Base-by-base conservation (phyloP, 495 filamentous ascomycete species). In the Penicillium pulvis region DNA sequence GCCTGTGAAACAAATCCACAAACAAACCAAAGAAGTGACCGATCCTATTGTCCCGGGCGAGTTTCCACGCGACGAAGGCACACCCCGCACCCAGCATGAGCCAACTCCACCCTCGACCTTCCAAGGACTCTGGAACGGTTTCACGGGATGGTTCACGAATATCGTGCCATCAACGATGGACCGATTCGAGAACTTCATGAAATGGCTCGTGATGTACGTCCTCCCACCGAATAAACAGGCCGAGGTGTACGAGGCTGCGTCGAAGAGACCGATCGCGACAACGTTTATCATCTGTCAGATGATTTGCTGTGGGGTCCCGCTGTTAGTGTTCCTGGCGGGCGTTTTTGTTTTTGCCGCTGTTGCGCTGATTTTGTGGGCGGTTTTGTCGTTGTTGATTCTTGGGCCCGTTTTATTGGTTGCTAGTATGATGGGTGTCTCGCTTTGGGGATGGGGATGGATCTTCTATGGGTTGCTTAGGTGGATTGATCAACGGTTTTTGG, bases 401-500 rank as follows among this genome's bases (percentile, higher is more conserved):
- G 72, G 74, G 11, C 74, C 74, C 20, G 59, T 76, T 9, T 51
- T 76, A 44, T 16, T 76, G 49, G 72, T 76, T 12, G 64, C 72
- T 9, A 72, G 72, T 56, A 65, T 73, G 58, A 67, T 75, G 65
- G 74, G 74, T 4, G 56, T 75, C 9, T 70, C 70, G 17, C 36
- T 76, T 23, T 76, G 74, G 74, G 74, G 74, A 6, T 76, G 74
- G 74, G 72, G 72, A 2, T 76, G 74, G 74, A 45, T 75, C 4
- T 57, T 74, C n/a, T 76, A 75, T 60, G 71, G 71, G 4, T 59
- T 76, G 51, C 39, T 76, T 16, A 67, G 65, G 31, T 76, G 71
- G 69, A 52, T 74, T 45, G 74, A 76, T 57, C 67, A 67, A 58
- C 31, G 17, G 35, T 75, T 70, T 43, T 57, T 76, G 44, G 74